These are phyloP conservation scores for Juglanconis juglandina DNA, from an alignment of 2,329 filamentous ascomycete genomes.

Conservation along the genomic window DNA sequence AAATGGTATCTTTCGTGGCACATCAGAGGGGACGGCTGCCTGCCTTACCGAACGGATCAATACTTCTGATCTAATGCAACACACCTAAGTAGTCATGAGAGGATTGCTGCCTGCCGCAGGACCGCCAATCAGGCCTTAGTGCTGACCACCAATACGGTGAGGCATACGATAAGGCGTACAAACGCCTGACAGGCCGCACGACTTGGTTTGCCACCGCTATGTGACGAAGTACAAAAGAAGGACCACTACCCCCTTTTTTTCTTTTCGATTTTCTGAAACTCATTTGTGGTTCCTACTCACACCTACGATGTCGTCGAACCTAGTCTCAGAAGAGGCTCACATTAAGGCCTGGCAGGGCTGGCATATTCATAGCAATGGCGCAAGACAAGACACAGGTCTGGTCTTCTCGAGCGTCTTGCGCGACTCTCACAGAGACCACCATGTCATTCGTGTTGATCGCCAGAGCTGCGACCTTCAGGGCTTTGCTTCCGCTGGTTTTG, in stretches of 20 bases:
- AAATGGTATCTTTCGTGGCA: too few relatives aligned
- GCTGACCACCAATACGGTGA: background rate
- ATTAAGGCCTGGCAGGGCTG: background rate
- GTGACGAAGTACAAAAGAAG: background rate
- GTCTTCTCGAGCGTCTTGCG: background rate
- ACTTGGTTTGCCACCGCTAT: background rate
- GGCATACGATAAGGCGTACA: background rate
- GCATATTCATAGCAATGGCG: background rate
- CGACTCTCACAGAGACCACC: background rate
- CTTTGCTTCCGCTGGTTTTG: background rate
- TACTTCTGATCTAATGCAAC: too few relatives aligned
- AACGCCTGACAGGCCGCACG: background rate
- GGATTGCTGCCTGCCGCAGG: background rate
- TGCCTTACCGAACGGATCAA: too few relatives aligned
- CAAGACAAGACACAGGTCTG: background rate
- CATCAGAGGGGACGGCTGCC: too few relatives aligned
- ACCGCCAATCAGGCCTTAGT: background rate
- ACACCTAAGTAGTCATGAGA: too few relatives aligned
- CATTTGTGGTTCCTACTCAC: background rate
- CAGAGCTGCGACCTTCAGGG: background rate
- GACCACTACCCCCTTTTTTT: background rate
- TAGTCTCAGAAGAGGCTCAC: background rate
- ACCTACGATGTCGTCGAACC: background rate
- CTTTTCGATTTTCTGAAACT: background rate
- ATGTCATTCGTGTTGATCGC: background rate